Base-by-base conservation (phyloP, 306 rosid genomes). In the Quercus mongolica region DNA sequence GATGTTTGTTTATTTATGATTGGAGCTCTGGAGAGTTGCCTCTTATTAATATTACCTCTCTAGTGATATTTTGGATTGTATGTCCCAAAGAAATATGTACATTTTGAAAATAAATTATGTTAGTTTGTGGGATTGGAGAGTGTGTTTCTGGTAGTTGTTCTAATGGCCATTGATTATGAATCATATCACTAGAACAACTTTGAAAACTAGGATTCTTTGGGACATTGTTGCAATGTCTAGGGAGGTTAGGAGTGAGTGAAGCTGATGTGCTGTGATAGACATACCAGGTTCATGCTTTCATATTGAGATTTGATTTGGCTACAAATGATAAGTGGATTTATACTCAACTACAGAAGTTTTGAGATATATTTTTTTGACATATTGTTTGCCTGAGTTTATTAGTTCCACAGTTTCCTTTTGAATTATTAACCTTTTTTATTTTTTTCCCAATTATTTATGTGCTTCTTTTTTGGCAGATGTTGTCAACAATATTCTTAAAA, bases 391-490 rank as follows among this genome's bases (percentile, higher is more conserved):
- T 33, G 51, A 33, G 49, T 49, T 46, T n/a, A 76, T 62, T 13
- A 21, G 5, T 2, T 25, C 38, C 5, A 2, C 1, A 25, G 15
- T 26, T 12, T 63, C 49, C 4, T 12, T 7, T 38, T 13, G 19
- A 56, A 19, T 33, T 64, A 54, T 51, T 67, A 31, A 67, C 25
- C 49, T 7, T 28, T 59, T 46, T 25, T 30, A 2, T 28, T 58
- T 58, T 58, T 46, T 35, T 20, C 0, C 44, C 46, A 38, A 62
- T 79, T 33, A 76, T 58, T 28, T 79, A 23, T 58, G 23, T 49
- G 8, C 15, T 28, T 23, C 65, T 70, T 67, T 63, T 62, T 69
- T 89, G 77, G 82, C 94, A 94, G 99, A 46, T 84, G 97, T 94
- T 79, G 88, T 83, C 26, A 87, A 94, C 87, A 90, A 86, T 79